Evolutionary conservation across 2,329 filamentous ascomycete genomes (phyloP).

Genomic region (Dactylellina cionopaga): DNA sequence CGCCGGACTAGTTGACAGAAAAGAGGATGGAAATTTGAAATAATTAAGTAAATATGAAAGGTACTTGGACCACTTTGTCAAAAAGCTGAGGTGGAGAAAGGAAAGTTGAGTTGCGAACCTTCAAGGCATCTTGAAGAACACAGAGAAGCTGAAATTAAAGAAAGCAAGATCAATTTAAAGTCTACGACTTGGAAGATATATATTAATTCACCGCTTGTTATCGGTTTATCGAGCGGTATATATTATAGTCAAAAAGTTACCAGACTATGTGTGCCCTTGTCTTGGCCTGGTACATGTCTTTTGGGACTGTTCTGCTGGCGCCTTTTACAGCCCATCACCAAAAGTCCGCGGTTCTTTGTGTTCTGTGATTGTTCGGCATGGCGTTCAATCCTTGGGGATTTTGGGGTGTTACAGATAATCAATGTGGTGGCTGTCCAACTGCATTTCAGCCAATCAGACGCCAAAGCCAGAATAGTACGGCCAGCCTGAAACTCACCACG

Average conservation of each 20-base stretch:
- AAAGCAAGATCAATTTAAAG: neutral
- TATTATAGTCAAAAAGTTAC: neutral
- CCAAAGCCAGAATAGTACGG: neutral
- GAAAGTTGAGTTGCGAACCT: neutral
- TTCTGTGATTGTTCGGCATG: too few species aligned
- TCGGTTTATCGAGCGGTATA: neutral
- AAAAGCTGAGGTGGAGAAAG: neutral
- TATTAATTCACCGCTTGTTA: neutral
- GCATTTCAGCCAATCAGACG: constrained; percentile 9
- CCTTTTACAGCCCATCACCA: too few species aligned
- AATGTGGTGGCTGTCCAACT: too few species aligned
- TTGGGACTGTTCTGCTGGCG: too few species aligned
- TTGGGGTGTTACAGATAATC: constrained; percentile 1
- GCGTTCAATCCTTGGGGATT: neutral
- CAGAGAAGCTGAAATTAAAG: neutral
- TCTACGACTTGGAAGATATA: neutral
- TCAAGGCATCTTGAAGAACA: neutral
- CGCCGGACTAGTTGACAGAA: constrained; percentile 1
- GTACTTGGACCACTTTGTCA: neutral
- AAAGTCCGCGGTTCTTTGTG: too few species aligned
- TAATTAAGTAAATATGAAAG: neutral
- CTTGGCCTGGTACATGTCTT: neutral
- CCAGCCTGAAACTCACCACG: neutral
- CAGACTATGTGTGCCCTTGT: neutral
- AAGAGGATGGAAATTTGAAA: neutral